A percentile compares a stretch with the other conserved stretches of the same genome.
Evolutionary conservation across 2,329 filamentous ascomycete species (phyloP).

Genomic region (Botrytis paeoniae): DNA sequence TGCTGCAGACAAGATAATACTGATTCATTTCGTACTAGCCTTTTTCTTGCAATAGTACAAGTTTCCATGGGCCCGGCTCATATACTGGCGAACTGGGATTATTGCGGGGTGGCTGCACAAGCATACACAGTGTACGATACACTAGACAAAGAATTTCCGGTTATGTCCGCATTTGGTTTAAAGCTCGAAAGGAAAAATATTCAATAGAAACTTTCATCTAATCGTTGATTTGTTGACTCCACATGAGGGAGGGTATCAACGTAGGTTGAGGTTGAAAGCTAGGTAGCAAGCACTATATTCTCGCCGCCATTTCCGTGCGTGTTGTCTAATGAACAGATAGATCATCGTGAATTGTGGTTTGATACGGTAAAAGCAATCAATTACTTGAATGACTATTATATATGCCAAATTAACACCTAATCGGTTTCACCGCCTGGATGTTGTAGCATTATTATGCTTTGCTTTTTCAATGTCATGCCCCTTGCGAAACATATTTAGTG

Average conservation of each 20-base stretch:
- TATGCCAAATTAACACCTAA: not conserved
- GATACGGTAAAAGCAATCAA: not conserved
- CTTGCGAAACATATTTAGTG: slow-evolving; percentile 6
- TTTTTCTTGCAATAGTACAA: slow-evolving; percentile 1
- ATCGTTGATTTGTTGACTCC: not conserved
- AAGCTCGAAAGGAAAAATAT: not conserved
- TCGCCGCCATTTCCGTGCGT: slow-evolving; percentile 10
- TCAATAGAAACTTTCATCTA: not conserved
- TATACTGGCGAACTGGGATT: slow-evolving; percentile 16
- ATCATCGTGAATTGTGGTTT: not conserved
- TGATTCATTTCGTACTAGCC: not conserved
- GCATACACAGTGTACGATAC: not conserved
- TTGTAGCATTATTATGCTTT: not conserved
- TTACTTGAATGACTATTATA: not conserved
- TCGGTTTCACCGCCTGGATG: not conserved
- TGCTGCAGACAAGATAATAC: not conserved
- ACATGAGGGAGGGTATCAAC: not conserved
- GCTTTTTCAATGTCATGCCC: slow-evolving; percentile 12
- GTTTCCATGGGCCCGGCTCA: slow-evolving; percentile 20
- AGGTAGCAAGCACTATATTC: not conserved
- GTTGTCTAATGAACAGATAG: not conserved
- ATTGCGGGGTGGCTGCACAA: slow-evolving; percentile 21
- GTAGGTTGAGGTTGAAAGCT: not conserved
- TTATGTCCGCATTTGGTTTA: not conserved
- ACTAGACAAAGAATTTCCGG: not conserved